Conservation (phyloP, 352 stramenopile species). For the Pythium brachiatum region DNA sequence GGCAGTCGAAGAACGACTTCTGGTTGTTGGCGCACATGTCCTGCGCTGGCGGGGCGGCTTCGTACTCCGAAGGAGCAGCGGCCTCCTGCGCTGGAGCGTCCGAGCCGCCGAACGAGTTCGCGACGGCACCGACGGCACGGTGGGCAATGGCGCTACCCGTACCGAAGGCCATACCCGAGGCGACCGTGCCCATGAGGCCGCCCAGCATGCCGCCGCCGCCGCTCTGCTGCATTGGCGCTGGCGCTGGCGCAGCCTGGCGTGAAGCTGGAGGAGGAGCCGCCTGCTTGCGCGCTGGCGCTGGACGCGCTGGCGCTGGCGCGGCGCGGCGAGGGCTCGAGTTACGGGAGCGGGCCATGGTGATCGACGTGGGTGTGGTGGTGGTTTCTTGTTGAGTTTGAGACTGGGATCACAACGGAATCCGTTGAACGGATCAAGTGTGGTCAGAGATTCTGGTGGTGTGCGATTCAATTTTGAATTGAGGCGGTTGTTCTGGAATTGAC, state of each 20-base stretch:
- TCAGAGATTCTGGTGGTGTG: constrained; percentile 17
- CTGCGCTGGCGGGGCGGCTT: constrained; percentile 35
- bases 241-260: constrained; percentile 47
- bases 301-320: constrained; percentile 36
- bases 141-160: constrained; percentile 96
- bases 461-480: constrained; percentile 20
- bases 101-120: constrained; percentile 62
- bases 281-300: constrained; percentile 33
- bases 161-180: constrained; percentile 97
- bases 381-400: constrained; percentile 25
- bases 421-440: background rate
- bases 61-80: constrained; percentile 24
- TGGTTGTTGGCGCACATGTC: constrained; percentile 71
- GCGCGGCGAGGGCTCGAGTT: constrained; percentile 46
- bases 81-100: constrained; percentile 37
- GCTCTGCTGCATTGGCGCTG: constrained; percentile 47
- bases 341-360: constrained; percentile 65
- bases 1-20: constrained; percentile 81
- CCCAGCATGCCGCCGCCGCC: constrained; percentile 88
- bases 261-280: constrained; percentile 48
- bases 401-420: constrained; percentile 5
- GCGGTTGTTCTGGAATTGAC: constrained; percentile 1
- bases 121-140: constrained; percentile 82
- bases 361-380: background rate
- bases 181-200: constrained; percentile 95